Base-by-base conservation (phyloP, 352 stramenopile species). In the Halophytophthora polymorphica region DNA sequence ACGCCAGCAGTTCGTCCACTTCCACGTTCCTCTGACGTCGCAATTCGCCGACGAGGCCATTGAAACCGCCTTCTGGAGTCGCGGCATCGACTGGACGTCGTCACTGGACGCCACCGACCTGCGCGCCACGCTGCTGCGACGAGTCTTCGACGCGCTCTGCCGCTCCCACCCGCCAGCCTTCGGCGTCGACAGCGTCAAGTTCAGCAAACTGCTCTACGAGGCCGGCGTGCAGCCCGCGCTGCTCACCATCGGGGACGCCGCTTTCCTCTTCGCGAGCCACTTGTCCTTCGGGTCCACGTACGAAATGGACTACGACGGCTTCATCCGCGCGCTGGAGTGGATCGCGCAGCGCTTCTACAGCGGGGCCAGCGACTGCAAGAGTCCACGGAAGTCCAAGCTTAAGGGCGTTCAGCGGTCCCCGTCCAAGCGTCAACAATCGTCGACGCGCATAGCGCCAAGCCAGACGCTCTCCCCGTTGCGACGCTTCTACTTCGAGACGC, bases 121-220 rank as follows among this genome's bases (percentile, higher is more conserved):
- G n/a, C 54, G 64, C 25, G 37, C 42, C 3, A 42, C 35, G 6
- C 35, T 90, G 1, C 22, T 92, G n/a, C 59, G 50, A 1, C 40
- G 58, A 17, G 71, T 71, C 21, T 92, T 70, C 23, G 59, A 73
- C 7, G 44, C 65, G 7, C 45, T 92, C 12, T 77, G 79, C 13
- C 58, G 53, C 14, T 77, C 73, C 8, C 75, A 86, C 35, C 82
- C 82, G 8, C 64, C 68, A 4, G 67, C 64, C 11, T 45, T 61
- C 14, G 47, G 65, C 1, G 63, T 88, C 19, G 82, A 92, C 44
- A 79, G 79, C 41, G 71, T 90, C 54, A 92, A 92, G 44, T 92
- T 92, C 56, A 83, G 75, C 47, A 88, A 87, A 36, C 53, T 90
- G 7, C 46, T 92, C 11, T 81, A 81, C 2, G 79, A 90, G 45